A percentile compares a stretch with the other conserved stretches of the same genome.
These are phyloP conservation scores for Arthrobotrys conoides DNA, from an alignment of 2,329 filamentous ascomycete species.

Conservation along the genomic window DNA sequence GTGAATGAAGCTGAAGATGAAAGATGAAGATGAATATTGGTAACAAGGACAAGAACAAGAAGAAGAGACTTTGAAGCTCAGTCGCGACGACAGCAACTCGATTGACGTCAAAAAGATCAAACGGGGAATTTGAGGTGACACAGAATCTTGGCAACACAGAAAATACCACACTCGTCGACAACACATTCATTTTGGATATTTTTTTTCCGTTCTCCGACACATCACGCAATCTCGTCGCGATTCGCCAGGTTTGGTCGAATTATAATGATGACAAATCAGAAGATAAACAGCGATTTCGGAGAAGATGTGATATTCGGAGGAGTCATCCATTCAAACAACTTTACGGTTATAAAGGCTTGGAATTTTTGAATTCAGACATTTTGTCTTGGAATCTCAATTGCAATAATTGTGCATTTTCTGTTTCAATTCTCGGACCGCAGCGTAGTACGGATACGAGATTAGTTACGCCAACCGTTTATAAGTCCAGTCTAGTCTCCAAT, in stretches of 20 bases:
- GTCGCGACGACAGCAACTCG: constrained; percentile 4
- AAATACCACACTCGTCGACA: constrained; percentile 36
- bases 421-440: no score
- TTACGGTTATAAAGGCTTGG: neutral
- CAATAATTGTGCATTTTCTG: no score
- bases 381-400: no score
- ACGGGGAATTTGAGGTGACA: constrained; percentile 35
- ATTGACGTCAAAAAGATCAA: constrained; percentile 21
- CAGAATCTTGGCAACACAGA: constrained; percentile 31
- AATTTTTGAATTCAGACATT: neutral
- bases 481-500: neutral
- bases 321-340: neutral
- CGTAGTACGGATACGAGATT: no score
- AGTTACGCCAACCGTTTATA: no score
- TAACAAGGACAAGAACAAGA: neutral
- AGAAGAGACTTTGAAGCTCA: neutral
- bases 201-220: neutral
- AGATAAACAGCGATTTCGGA: neutral
- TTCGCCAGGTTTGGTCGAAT: constrained; percentile 8
- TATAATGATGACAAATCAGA: constrained; percentile 14
- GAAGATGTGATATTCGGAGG: neutral
- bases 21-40: neutral
- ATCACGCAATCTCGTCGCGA: constrained; percentile 40
- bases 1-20: constrained; percentile 4
- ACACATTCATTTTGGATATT: constrained; percentile 17